A percentile compares a stretch with the other conserved stretches of the same genome.
These are phyloP conservation scores for Mimosa bimucronata DNA, from an alignment of 306 rosid genomes.

Conservation along the genomic window DNA sequence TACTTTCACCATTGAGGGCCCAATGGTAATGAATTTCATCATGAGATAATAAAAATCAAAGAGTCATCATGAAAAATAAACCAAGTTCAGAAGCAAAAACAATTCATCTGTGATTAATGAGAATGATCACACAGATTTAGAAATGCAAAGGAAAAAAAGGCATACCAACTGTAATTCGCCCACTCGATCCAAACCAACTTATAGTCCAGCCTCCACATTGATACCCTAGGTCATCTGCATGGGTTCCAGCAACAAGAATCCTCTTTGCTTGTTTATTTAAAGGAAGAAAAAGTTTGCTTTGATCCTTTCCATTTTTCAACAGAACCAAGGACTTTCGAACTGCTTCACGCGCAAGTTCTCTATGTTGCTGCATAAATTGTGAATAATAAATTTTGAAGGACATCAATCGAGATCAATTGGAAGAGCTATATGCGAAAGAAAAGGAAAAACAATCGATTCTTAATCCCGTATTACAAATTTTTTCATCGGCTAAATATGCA, in stretches of 20 bases:
- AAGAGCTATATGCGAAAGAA: neutral
- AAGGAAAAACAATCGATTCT: slow-evolving; percentile 15
- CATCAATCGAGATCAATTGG: neutral
- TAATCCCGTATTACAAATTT: neutral
- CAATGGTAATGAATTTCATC: slow-evolving; percentile 18
- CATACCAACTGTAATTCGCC: slow-evolving; percentile 75
- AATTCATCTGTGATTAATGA: neutral
- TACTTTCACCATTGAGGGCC: neutral
- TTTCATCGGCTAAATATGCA: neutral
- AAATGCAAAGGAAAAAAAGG: neutral
- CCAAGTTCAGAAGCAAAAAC: slow-evolving; percentile 1
- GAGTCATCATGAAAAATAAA: neutral
- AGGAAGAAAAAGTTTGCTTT: slow-evolving; percentile 75
- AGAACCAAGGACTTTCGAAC: slow-evolving; percentile 87
- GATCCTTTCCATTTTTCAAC: slow-evolving; percentile 79
- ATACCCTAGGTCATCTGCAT: slow-evolving; percentile 82
- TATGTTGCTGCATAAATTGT: slow-evolving; percentile 59
- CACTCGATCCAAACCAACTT: slow-evolving; percentile 65
- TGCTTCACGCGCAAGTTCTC: slow-evolving; percentile 87
- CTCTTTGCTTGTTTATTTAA: slow-evolving; percentile 64
- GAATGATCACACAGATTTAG: neutral
- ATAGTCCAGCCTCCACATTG: slow-evolving; percentile 95
- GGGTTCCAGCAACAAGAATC: slow-evolving; percentile 81
- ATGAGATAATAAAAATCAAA: slow-evolving; percentile 12
- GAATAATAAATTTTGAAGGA: slow-evolving; percentile 7